These are phyloP conservation scores for Linnemannia exigua DNA, from an alignment of 192 early-diverging fungal genomes.

Conservation along the genomic window DNA sequence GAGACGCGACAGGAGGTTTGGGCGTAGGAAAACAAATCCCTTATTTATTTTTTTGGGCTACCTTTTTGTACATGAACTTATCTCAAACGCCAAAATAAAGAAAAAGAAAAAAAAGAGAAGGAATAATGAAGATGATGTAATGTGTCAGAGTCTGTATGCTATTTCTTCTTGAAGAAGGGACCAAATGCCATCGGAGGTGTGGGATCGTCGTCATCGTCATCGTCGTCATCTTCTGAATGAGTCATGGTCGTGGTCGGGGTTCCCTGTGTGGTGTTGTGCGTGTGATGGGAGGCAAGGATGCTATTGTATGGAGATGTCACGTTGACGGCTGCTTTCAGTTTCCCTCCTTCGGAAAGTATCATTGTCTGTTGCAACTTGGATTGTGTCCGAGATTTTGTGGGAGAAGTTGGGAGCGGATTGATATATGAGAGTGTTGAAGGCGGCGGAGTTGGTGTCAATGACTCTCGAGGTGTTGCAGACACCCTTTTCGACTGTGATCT, in stretches of 20 bases:
- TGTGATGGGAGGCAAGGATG: background rate
- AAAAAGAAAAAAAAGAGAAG: background rate
- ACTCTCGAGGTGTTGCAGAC: background rate
- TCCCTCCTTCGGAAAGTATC: background rate
- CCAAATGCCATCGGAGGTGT: background rate
- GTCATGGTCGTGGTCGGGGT: background rate
- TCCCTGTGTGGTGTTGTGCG: background rate
- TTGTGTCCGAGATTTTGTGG: background rate
- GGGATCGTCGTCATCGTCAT: background rate
- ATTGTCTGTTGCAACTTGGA: background rate
- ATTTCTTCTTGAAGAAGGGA: constrained; percentile 1
- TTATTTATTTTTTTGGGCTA: background rate
- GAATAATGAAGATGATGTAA: background rate
- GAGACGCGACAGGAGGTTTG: constrained; percentile 22
- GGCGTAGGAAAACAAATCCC: background rate
- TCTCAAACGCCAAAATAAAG: background rate
- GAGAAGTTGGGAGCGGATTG: background rate
- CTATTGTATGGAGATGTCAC: background rate
- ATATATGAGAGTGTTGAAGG: background rate
- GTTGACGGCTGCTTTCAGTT: background rate
- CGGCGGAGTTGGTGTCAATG: background rate
- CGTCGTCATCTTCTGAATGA: background rate
- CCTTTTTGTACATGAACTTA: background rate
- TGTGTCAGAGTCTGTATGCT: background rate
- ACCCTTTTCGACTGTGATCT: background rate